Percentiles rank a stretch among this genome's conserved stretches.
phyloP scores from a whole-genome alignment of 176 grass and related monocot genomes.

The Pontederia crassipes region DNA sequence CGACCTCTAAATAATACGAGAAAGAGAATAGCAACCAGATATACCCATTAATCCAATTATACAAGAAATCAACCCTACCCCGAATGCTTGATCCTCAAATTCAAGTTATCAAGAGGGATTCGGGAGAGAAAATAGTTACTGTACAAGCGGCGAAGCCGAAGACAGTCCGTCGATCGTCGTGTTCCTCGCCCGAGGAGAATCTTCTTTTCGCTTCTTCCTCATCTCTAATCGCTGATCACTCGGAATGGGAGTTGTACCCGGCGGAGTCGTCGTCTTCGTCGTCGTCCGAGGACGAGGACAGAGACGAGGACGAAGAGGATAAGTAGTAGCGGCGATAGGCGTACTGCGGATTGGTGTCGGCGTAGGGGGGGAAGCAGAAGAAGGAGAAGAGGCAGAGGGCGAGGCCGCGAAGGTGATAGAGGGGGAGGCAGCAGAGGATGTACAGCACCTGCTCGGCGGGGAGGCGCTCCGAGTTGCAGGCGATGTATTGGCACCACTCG shows the following conservation, averaged over 20 bases:
- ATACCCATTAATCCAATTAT: too few species aligned
- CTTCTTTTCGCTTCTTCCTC: too few species aligned
- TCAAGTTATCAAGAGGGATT: not conserved
- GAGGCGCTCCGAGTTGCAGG: conserved; percentile 85
- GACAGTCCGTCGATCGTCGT: not conserved
- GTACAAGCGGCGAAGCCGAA: not conserved
- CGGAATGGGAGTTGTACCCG: conserved; percentile 35
- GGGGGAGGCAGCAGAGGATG: conserved; percentile 62
- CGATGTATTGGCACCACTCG: conserved; percentile 62
- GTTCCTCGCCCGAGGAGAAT: too few species aligned
- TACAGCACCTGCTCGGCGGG: conserved; percentile 59
- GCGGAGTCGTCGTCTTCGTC: conserved; percentile 16
- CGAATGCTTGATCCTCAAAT: not conserved
- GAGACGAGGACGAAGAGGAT: conserved; percentile 24
- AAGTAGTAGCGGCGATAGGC: not conserved
- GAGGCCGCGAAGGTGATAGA: conserved; percentile 60
- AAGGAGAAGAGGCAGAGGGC: conserved; percentile 44
- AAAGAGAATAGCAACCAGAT: too few species aligned
- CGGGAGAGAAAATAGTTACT: not conserved
- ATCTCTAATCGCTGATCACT: conserved; percentile 11
- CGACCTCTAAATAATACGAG: too few species aligned
- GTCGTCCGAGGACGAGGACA: conserved; percentile 17
- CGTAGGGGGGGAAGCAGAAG: conserved; percentile 58
- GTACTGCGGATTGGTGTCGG: conserved; percentile 7
- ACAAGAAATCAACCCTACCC: too few species aligned